Conservation (phyloP, 768 basidiomycete species). For the Mycena vulgaris region DNA sequence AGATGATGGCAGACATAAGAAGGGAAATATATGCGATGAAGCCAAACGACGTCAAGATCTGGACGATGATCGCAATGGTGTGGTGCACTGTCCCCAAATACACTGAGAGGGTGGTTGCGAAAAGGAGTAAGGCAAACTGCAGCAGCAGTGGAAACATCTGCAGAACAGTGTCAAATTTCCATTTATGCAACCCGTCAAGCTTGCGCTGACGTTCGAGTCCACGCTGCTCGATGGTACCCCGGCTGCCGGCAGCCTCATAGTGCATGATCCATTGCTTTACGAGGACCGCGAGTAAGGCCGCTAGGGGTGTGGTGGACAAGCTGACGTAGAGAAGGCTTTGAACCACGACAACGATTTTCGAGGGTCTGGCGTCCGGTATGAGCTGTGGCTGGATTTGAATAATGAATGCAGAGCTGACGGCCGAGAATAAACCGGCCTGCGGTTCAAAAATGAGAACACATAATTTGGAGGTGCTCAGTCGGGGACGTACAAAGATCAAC, state of each 20-base stretch:
- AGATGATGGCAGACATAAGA: background rate
- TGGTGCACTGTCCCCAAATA: background rate
- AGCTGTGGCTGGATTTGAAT: background rate
- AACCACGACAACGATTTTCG: background rate
- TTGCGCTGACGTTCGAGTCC: background rate
- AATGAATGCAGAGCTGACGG: no score
- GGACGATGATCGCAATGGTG: background rate
- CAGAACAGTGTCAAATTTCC: background rate
- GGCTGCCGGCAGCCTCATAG: background rate
- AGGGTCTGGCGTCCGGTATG: background rate
- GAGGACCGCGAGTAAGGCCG: background rate
- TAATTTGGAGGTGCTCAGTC: background rate
- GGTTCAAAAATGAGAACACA: background rate
- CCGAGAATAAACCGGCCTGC: no score
- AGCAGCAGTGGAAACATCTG: background rate
- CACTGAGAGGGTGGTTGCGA: background rate
- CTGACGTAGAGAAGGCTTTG: background rate
- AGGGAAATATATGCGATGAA: background rate
- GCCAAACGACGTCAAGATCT: background rate
- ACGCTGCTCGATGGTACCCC: background rate
- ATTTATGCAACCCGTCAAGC: background rate
- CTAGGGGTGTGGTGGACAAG: background rate
- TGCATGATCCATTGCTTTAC: background rate
- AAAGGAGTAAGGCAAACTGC: background rate
- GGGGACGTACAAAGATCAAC: background rate